Base-by-base conservation (phyloP, 2,329 filamentous ascomycete species). In the Ophiocordyceps camponoti-saundersi region DNA sequence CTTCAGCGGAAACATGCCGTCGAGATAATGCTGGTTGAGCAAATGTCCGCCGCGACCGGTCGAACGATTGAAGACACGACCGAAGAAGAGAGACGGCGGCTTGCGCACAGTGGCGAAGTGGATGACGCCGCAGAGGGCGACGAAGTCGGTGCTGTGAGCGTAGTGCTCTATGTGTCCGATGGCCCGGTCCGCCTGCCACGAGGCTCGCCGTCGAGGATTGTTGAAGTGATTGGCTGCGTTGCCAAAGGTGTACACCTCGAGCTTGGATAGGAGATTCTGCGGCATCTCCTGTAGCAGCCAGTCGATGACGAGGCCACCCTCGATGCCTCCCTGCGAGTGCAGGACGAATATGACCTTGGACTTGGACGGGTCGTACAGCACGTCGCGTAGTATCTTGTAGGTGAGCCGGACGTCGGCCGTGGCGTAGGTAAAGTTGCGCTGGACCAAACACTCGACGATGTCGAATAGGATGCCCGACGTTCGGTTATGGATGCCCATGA, bases 211-310 rank as follows among this genome's bases (percentile, higher is more conserved):
- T 52, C 77, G 72, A 0, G 84, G 85, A 52, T 87, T 86, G 60
- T 88, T 88, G 66, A 87, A 89, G 59, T 89, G 83, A 55, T 86
- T 86, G 0, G 85, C 81, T 0, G 83, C 84, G 48, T 77, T 82
- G 26, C 82, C 85, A 58, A 90, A 90, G 0, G 84, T 89, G 60
- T 80, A 82, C 2, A 90, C 74, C 60, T 90, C 84, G 0, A 88
- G 69, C 54, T 86, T 83, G 2, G 68, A 62, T 6, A 87, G 65
- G 3, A 81, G 64, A 51, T 80, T 72, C 48, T 79, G 76, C 0
- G 81, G 75, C 13, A 86, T 63, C 56, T 88, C 83, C 51, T 81
- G 77, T 1, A 88, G 67, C 2, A 90, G 69, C 80, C 83, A 85
- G 62, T 92, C 85, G 7, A 89, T 62, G 6, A 85, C 78, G 47